A percentile compares a stretch with the other conserved stretches of the same genome.
These are phyloP conservation scores for Candida taoyuanica DNA, from an alignment of 805 yeast genomes.

Conservation along the genomic window DNA sequence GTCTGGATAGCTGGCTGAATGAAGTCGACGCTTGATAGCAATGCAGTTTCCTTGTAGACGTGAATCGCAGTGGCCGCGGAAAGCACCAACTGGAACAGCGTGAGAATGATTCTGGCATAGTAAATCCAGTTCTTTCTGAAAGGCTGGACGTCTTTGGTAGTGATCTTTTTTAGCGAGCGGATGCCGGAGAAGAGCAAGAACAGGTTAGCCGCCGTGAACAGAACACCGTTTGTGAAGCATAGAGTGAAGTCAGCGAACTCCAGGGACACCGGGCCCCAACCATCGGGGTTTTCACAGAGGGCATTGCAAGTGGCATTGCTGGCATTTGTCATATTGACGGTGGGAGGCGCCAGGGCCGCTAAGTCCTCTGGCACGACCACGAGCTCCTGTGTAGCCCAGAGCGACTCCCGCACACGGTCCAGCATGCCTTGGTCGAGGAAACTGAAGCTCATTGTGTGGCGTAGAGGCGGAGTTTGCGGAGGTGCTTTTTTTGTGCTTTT, in stretches of 20 bases:
- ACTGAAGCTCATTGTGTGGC: conserved; percentile 1
- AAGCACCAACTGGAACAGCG: conserved; percentile 29
- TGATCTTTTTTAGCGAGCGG: conserved; percentile 30
- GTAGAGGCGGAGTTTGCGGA: not conserved
- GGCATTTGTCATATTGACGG: not conserved
- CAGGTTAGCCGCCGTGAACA: conserved; percentile 39
- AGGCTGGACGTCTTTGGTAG: conserved; percentile 25
- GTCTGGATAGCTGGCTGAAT: conserved; percentile 36
- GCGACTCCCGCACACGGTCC: conserved; percentile 1
- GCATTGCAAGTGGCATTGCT: conserved; percentile 11
- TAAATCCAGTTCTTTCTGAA: conserved; percentile 37
- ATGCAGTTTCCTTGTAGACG: conserved; percentile 14
- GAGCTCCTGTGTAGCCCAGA: not conserved
- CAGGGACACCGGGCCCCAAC: conserved; percentile 39
- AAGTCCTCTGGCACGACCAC: not conserved
- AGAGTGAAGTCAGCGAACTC: conserved; percentile 52
- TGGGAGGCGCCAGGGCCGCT: not conserved
- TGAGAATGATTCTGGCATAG: conserved; percentile 31
- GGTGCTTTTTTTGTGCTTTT: not conserved
- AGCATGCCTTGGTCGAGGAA: conserved; percentile 1
- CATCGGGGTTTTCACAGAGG: conserved; percentile 31
- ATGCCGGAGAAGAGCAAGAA: conserved; percentile 41
- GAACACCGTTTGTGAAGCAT: conserved; percentile 52
- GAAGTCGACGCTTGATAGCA: conserved; percentile 25
- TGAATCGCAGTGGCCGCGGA: conserved; percentile 21